Evolutionary conservation across 163 green algal genomes (phyloP).

Genomic region (Scenedesmus sp.): DNA sequence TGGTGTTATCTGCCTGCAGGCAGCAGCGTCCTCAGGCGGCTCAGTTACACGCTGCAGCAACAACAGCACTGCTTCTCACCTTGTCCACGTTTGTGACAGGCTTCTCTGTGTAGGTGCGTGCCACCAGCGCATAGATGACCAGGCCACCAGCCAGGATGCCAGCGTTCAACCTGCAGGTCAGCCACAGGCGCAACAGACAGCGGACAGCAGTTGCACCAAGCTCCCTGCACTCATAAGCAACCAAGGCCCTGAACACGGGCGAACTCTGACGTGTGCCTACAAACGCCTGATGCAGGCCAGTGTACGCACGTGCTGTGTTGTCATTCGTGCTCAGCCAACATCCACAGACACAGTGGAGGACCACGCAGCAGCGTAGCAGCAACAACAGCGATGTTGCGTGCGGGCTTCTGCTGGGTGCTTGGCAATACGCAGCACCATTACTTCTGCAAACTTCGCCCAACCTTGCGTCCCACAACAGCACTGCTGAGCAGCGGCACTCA

Average conservation of each 20-base stretch:
- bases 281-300: no score
- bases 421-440: no score
- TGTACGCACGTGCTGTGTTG: no score
- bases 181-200: not conserved
- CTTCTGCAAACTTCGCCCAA: no score
- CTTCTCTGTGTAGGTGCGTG: constrained; percentile 38
- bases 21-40: not conserved
- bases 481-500: not conserved
- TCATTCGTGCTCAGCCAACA: no score
- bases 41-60: not conserved
- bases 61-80: not conserved
- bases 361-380: no score
- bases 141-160: constrained; percentile 41
- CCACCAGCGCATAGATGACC: constrained; percentile 33
- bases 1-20: not conserved
- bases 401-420: no score
- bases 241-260: no score
- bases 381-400: no score
- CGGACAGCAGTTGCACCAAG: not conserved
- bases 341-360: no score
- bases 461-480: constrained; percentile 34
- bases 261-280: no score
- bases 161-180: constrained; percentile 28
- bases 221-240: no score
- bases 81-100: not conserved